Base-by-base conservation (phyloP, 352 stramenopile species). In the Phytophthora parvispora region DNA sequence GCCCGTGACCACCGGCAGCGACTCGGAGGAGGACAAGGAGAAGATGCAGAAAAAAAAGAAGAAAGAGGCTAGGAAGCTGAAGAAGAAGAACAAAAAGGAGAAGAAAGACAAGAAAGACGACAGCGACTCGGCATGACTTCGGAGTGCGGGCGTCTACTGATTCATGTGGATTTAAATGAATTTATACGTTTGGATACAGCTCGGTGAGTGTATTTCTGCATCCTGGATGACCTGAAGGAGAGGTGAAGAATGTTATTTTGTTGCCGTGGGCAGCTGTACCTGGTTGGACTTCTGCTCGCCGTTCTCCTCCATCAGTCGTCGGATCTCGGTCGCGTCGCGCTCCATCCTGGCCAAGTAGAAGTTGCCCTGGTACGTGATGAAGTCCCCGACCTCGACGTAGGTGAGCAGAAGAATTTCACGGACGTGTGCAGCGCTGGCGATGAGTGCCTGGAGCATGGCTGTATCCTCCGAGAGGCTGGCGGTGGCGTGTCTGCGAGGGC, bases 301-400 rank as follows among this genome's bases (percentile, higher is more conserved):
- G 40, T 16, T 48, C 25, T 73, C 52, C 10, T 66, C 64, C 45
- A 77, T 70, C 20, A 72, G 24, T 2, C 57, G 58, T n/a, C 57
- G 64, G 50, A 85, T 69, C 65, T 89, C 82, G 1, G 72, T 72
- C 1, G 78, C 71, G 49, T 92, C 84, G 38, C 80, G 78, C 59
- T 92, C 81, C 84, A 92, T 91, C 53, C 72, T 84, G 29, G 70
- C 68, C 28, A 92, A 71, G 59, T 91, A 92, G n/a, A 92, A 92
- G 40, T 89, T 86, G 48, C 84, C 81, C 24, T 67, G 67, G 42
- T 75, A 72, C 18, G 82, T 89, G 27, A 84, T 80, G 71, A 93
- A 94, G 55, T 94, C 86, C n/a, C 83, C 81, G 10, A 93, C n/a
- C 84, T 76, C 93, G n/a, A 83, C 64, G 66, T 92, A n/a, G n/a